Conservation (phyloP, 805 yeast genomes). For the Candida mattraensis region DNA sequence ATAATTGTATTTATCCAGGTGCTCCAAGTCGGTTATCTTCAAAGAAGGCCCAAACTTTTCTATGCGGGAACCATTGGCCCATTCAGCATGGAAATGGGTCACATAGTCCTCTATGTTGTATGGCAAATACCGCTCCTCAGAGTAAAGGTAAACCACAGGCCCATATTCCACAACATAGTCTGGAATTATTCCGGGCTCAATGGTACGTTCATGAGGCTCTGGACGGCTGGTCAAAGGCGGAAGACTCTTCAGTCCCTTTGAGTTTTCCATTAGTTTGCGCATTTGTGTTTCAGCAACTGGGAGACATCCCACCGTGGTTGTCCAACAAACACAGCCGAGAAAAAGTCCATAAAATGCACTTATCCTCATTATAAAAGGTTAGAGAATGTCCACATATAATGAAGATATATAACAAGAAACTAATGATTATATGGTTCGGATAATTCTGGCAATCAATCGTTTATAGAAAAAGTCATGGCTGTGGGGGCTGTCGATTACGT, state of each 20-base stretch:
- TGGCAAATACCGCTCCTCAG: slow-evolving; percentile 86
- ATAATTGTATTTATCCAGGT: slow-evolving; percentile 34
- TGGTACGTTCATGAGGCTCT: slow-evolving; percentile 34
- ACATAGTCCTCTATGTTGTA: slow-evolving; percentile 75
- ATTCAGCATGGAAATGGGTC: slow-evolving; percentile 58
- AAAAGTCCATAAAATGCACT: too few species aligned
- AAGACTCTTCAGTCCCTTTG: slow-evolving; percentile 23
- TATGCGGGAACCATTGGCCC: slow-evolving; percentile 46
- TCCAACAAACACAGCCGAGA: too few species aligned
- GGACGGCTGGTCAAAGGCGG: slow-evolving; percentile 42
- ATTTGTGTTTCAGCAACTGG: slow-evolving; percentile 13
- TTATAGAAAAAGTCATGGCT: too few species aligned
- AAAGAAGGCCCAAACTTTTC: slow-evolving; percentile 25
- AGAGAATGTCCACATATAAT: too few species aligned
- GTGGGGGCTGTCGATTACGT: too few species aligned
- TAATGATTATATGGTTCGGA: too few species aligned
- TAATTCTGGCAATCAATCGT: too few species aligned
- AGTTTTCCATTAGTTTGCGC: slow-evolving; percentile 13
- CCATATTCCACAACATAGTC: slow-evolving; percentile 59
- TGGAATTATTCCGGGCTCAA: slow-evolving; percentile 60
- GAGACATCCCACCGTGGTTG: neutral
- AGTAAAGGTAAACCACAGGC: slow-evolving; percentile 82
- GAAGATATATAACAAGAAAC: too few species aligned
- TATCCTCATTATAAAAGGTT: too few species aligned
- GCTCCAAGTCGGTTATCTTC: slow-evolving; percentile 34